Conservation (phyloP, 768 basidiomycete species). For the Lyophyllum decastes region DNA sequence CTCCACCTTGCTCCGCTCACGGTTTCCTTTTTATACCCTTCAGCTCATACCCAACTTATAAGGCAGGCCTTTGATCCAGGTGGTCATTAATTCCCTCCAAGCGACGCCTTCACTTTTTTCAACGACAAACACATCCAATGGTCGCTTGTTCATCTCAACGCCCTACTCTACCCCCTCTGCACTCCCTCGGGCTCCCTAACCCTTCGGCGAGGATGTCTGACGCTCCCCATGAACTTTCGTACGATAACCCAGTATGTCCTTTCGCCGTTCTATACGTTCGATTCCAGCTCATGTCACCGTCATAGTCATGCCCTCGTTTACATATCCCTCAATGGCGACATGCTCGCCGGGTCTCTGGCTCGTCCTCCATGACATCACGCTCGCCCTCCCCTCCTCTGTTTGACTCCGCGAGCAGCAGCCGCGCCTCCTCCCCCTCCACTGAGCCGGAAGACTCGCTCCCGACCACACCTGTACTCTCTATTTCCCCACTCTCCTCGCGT, state of each 20-base stretch:
- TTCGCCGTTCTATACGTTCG: neutral
- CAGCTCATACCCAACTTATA: constrained; percentile 22
- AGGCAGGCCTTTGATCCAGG: constrained; percentile 42
- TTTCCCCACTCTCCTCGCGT: constrained; percentile 23
- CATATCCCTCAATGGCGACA: constrained; percentile 21
- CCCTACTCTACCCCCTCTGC: constrained; percentile 56
- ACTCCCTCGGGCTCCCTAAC: constrained; percentile 43
- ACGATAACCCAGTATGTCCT: constrained; percentile 19
- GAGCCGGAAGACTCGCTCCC: constrained; percentile 14
- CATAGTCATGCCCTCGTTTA: constrained; percentile 19
- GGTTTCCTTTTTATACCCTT: constrained; percentile 20
- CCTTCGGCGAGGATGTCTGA: constrained; percentile 8
- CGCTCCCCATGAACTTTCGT: constrained; percentile 16
- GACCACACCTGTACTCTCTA: constrained; percentile 36
- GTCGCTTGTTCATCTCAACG: constrained; percentile 30
- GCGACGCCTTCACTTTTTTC: constrained; percentile 7
- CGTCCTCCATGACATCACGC: constrained; percentile 41
- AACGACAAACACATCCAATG: constrained; percentile 17
- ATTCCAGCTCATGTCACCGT: constrained; percentile 10
- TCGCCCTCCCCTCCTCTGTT: constrained; percentile 35
- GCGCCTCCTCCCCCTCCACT: neutral
- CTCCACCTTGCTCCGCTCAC: constrained; percentile 19
- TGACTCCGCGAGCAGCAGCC: constrained; percentile 14
- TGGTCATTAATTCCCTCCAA: constrained; percentile 28
- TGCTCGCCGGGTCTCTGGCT: constrained; percentile 35